These are phyloP conservation scores for Ganoderma leucocontextum DNA, from an alignment of 1,284 basidiomycete species.

Conservation along the genomic window DNA sequence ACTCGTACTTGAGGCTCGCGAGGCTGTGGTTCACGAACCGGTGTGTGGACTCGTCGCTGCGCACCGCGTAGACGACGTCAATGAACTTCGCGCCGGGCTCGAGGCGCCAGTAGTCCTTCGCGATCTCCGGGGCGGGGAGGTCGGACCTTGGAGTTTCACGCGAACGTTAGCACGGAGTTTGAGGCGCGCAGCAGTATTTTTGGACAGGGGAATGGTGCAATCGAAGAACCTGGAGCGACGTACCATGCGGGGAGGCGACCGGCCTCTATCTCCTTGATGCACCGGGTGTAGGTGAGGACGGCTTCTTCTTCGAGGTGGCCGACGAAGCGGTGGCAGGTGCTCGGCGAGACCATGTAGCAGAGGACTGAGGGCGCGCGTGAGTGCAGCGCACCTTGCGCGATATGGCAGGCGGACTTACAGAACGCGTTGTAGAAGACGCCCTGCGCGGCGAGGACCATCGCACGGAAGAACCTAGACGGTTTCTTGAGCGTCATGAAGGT, in stretches of 20 bases:
- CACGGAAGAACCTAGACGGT: slow-evolving; percentile 82
- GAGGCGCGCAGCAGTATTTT: not conserved
- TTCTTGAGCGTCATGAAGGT: slow-evolving; percentile 90
- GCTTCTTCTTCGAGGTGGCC: slow-evolving; percentile 97
- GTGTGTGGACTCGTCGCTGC: slow-evolving; percentile 93
- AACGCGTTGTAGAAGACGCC: slow-evolving; percentile 92
- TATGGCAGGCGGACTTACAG: slow-evolving; percentile 57
- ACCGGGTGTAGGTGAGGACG: slow-evolving; percentile 84
- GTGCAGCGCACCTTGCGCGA: not conserved
- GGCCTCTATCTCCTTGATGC: slow-evolving; percentile 86
- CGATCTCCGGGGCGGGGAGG: slow-evolving; percentile 85
- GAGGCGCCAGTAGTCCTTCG: slow-evolving; percentile 95
- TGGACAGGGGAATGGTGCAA: slow-evolving; percentile 3
- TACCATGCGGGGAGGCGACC: slow-evolving; percentile 90
- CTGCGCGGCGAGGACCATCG: slow-evolving; percentile 86
- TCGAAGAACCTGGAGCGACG: slow-evolving; percentile 31
- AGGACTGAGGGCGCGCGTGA: slow-evolving; percentile 60
- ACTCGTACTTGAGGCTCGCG: slow-evolving; percentile 79
- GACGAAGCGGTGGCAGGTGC: slow-evolving; percentile 92
- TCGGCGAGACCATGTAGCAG: slow-evolving; percentile 85
- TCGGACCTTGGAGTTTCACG: slow-evolving; percentile 46
- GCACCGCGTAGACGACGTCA: slow-evolving; percentile 90
- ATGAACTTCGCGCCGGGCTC: slow-evolving; percentile 76
- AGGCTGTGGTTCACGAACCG: slow-evolving; percentile 94
- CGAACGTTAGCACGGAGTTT: not conserved